Base-by-base conservation (phyloP, 345 rosid species). In the Acer saccharum region DNA sequence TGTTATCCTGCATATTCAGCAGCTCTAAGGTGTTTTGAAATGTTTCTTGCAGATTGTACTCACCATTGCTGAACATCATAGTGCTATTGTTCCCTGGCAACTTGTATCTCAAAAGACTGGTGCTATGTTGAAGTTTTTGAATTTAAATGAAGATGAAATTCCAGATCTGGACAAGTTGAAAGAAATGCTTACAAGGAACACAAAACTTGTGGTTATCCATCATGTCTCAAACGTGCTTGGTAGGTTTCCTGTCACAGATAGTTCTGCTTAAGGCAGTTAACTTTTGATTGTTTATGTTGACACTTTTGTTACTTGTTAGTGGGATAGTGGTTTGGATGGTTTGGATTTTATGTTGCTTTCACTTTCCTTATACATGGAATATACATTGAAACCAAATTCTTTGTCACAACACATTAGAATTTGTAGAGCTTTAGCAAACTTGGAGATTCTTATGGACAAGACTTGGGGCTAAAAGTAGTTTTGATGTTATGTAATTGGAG, bases 61-160 rank as follows among this genome's bases (percentile, higher is more conserved):
- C 64, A 89, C 98, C 13, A 74, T 94, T 21, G 98, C 95, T 9
- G 99, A 96, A 73, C 99, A 94, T 80, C 99, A 96, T 60, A 94
- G 99, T 66, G 89, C 92, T 63, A 92, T 96, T 78, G 98, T 94
- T 75, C 99, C 99, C n/a, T 94, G 98, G 98, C 99, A 96, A 88
- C 70, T 92, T 52, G 91, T 88, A 62, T 88, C 98, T 23, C 88
- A 90, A 79, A 90, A 86, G 78, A 91, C 94, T 10, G 97, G 98
- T 67, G 97, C 97, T 3, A 72, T 89, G 75, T 73, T 96, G 65
- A 94, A 89, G 80, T 96, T 79, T 82, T 89, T 89, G 16, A 76
- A 69, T 65, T 86, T 96, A 80, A 84, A 85, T 83, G 87, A 82
- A 77, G 86, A 88, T 72, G 99, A 91, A 88, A 76, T 78, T 77